Conservation (phyloP, 257 asterid genomes). For the Coffea canephora region DNA sequence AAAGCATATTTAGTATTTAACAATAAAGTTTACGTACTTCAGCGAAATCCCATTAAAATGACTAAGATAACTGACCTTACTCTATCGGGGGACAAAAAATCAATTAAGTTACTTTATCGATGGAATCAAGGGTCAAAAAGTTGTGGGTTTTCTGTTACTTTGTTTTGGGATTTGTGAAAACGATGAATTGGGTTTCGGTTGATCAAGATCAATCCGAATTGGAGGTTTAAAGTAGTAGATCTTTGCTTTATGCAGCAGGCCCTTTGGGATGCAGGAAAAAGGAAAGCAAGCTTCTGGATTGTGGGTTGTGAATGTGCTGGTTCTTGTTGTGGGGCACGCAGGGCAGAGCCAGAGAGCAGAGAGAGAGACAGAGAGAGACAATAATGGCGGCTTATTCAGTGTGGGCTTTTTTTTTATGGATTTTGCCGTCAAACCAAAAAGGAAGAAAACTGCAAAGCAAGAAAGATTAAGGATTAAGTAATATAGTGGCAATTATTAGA, state of each 20-base stretch:
- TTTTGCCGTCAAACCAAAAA: conserved; percentile 7
- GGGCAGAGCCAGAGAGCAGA: conserved; percentile 5
- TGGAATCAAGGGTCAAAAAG: background rate
- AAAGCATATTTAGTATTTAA: background rate
- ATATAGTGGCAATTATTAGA: background rate
- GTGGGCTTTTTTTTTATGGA: background rate
- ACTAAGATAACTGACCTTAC: conserved; percentile 13
- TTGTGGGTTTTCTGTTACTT: background rate
- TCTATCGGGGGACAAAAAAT: no score
- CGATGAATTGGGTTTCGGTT: background rate
- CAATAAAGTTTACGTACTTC: background rate
- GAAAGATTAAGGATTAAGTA: background rate
- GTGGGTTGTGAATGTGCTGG: conserved; percentile 21
- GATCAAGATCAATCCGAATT: background rate
- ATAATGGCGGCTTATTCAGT: conserved; percentile 22
- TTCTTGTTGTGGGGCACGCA: conserved; percentile 5
- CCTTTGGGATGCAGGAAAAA: conserved; percentile 1
- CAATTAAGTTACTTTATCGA: background rate
- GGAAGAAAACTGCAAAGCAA: background rate
- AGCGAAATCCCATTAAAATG: background rate
- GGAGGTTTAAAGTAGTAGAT: conserved; percentile 11
- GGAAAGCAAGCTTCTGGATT: conserved; percentile 2
- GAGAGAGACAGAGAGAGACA: conserved; percentile 1
- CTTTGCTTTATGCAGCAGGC: background rate
- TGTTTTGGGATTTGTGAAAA: background rate